Conservation (phyloP, 2,329 filamentous ascomycete genomes). For the Ilyonectria destructans region DNA sequence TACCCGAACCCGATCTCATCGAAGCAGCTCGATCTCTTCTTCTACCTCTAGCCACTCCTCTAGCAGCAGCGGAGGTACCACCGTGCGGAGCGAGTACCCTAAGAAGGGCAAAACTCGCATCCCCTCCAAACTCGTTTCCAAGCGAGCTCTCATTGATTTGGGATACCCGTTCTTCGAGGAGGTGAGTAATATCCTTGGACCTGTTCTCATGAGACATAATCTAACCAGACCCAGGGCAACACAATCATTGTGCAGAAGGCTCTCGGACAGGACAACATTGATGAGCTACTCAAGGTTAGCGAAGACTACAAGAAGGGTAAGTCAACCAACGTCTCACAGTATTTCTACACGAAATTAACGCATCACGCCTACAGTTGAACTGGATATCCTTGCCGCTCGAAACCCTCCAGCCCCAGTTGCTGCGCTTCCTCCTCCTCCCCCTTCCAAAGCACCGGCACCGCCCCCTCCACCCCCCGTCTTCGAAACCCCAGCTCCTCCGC, state of each 20-base stretch:
- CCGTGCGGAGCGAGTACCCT: constrained; percentile 76
- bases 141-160: constrained; percentile 85
- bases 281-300: constrained; percentile 88
- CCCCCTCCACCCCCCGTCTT: constrained; percentile 42
- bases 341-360: constrained; percentile 14
- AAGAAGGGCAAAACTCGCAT: constrained; percentile 93
- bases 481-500: constrained; percentile 46
- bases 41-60: constrained; percentile 62
- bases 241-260: constrained; percentile 88
- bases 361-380: constrained; percentile 23
- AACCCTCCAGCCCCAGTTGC: constrained; percentile 41
- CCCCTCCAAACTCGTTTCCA: constrained; percentile 84
- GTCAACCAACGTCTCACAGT: constrained; percentile 35
- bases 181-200: constrained; percentile 64
- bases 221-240: constrained; percentile 72
- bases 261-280: constrained; percentile 91
- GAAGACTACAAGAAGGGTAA: constrained; percentile 80
- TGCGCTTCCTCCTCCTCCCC: constrained; percentile 54
- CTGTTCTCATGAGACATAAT: neutral
- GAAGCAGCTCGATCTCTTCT: constrained; percentile 62
- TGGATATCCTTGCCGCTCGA: constrained; percentile 37
- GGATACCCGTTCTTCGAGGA: constrained; percentile 92
- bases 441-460: constrained; percentile 59
- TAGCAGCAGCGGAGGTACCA: constrained; percentile 66
- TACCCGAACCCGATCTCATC: constrained; percentile 58